Evolutionary conservation across 2,329 filamentous ascomycete genomes (phyloP).

Genomic region (Didymosphaeria variabile): DNA sequence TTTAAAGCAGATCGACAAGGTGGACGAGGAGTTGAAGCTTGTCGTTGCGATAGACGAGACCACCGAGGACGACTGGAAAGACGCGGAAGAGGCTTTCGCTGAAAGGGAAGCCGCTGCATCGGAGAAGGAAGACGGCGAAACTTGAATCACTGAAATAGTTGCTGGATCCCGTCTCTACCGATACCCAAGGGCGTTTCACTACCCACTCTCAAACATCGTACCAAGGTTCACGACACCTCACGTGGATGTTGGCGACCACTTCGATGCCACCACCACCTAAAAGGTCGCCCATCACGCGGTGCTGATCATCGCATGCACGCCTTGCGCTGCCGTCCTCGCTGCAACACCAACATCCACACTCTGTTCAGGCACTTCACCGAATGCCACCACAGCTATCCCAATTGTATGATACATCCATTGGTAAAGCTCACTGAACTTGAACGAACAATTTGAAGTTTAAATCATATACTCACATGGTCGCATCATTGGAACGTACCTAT

Average conservation of each 20-base stretch:
- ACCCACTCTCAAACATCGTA: not conserved
- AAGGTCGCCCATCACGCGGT: not conserved
- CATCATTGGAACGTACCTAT: conserved; percentile 24
- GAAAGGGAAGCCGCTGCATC: conserved; percentile 4
- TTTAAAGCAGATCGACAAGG: conserved; percentile 62
- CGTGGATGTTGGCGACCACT: not conserved
- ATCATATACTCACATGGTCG: too few species aligned
- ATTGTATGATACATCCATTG: conserved; percentile 21
- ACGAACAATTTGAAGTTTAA: too few species aligned
- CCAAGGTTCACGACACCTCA: not conserved
- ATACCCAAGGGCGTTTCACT: not conserved
- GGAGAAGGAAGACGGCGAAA: conserved; percentile 14
- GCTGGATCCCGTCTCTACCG: not conserved
- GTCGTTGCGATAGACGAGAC: conserved; percentile 34
- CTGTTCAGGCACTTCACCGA: conserved; percentile 19
- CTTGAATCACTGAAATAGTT: not conserved
- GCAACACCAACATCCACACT: conserved; percentile 23
- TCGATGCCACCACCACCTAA: not conserved
- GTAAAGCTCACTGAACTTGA: conserved; percentile 5
- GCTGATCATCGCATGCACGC: not conserved
- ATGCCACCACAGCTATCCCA: conserved; percentile 21
- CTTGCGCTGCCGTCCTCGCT: conserved; percentile 5
- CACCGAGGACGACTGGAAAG: conserved; percentile 27
- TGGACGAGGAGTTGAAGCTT: conserved; percentile 52
- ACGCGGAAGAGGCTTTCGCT: conserved; percentile 19